These are phyloP conservation scores for Chalara sp. DNA, from an alignment of 2,329 filamentous ascomycete genomes.

Conservation along the genomic window DNA sequence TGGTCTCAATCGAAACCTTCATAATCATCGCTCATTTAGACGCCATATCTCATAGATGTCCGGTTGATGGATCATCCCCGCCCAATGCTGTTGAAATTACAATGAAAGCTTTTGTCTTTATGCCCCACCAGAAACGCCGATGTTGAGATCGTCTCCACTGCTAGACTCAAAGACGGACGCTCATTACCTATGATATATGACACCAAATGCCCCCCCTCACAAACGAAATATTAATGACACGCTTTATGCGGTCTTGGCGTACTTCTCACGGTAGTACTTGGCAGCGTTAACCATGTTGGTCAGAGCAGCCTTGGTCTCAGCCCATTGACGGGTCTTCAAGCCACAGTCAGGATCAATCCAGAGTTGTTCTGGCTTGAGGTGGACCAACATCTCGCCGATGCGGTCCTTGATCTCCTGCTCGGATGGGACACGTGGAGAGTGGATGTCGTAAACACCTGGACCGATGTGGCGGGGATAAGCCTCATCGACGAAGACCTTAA, in stretches of 20 bases:
- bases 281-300: slow-evolving; percentile 97
- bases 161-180: slow-evolving; percentile 15
- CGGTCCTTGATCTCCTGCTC: slow-evolving; percentile 98
- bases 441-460: slow-evolving; percentile 99
- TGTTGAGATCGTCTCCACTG: slow-evolving; percentile 40
- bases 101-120: slow-evolving; percentile 25
- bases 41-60: slow-evolving; percentile 21
- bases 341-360: slow-evolving; percentile 99
- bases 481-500: slow-evolving; percentile 97
- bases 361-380: slow-evolving; percentile 96
- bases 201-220: background rate
- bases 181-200: slow-evolving; percentile 6
- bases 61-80: slow-evolving; percentile 29
- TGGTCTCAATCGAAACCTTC: background rate
- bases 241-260: slow-evolving; percentile 37
- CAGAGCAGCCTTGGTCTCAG: slow-evolving; percentile 95
- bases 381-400: slow-evolving; percentile 95
- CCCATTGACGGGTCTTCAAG: slow-evolving; percentile 98
- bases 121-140: slow-evolving; percentile 34
- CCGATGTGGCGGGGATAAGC: slow-evolving; percentile 97
- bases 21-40: slow-evolving; percentile 8
- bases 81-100: slow-evolving; percentile 26
- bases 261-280: slow-evolving; percentile 92
- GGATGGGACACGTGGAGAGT: slow-evolving; percentile 93
- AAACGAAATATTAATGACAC: background rate